phyloP scores from a whole-genome alignment of 345 rosid species.

The Salix arbutifolia region DNA sequence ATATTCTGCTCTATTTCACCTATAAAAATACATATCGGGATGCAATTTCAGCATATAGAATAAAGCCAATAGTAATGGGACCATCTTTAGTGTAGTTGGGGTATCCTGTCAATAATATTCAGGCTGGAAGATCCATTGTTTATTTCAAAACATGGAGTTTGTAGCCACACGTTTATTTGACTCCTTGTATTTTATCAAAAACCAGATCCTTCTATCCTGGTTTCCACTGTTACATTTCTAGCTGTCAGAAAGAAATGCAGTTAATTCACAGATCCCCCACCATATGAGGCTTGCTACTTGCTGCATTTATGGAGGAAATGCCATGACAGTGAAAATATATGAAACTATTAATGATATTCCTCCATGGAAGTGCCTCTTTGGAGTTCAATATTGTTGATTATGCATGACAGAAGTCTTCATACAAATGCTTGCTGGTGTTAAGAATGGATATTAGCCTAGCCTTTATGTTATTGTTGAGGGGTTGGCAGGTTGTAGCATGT shows the following conservation, averaged over 20 bases:
- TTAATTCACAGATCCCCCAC: neutral
- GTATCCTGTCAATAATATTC: neutral
- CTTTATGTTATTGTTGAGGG: neutral
- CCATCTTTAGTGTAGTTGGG: neutral
- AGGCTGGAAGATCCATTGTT: neutral
- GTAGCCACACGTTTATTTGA: neutral
- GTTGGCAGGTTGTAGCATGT: neutral
- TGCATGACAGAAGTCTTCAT: neutral
- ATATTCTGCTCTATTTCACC: neutral
- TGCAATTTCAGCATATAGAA: neutral
- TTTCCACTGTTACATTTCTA: neutral
- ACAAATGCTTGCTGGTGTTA: neutral
- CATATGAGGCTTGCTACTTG: neutral
- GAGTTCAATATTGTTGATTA: neutral
- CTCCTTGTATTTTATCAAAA: neutral
- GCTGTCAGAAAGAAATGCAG: neutral
- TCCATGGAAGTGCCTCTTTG: neutral
- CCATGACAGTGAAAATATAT: neutral
- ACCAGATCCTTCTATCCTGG: neutral
- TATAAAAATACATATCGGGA: neutral
- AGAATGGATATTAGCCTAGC: neutral
- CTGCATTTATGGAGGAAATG: neutral
- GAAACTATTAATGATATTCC: no score
- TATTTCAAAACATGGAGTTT: neutral
- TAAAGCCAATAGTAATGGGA: neutral